phyloP scores from a whole-genome alignment of 345 rosid species.

The Syzygium aromaticum region DNA sequence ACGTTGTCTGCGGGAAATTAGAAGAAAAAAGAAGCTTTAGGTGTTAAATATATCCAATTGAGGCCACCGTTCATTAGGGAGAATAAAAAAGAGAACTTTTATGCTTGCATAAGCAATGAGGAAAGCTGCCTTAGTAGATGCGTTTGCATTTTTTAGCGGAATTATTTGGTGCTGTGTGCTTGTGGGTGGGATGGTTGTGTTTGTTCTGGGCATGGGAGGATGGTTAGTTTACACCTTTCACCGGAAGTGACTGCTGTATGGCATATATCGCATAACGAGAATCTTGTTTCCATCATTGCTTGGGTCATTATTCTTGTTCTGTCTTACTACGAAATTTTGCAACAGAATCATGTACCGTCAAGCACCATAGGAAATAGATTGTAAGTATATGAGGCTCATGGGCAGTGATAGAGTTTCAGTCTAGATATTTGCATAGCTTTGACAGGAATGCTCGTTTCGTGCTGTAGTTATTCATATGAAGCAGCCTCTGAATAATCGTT shows the following conservation, averaged over 20 bases:
- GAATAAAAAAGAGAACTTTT: not conserved
- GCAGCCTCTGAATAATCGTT: conserved; percentile 47
- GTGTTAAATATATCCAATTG: not conserved
- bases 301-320: not conserved
- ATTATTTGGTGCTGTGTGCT: not conserved
- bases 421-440: conserved; percentile 2
- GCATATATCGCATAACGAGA: not conserved
- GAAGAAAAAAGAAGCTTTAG: not conserved
- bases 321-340: not conserved
- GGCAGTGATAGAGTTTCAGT: not conserved
- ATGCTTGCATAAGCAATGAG: not conserved
- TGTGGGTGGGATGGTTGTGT: not conserved
- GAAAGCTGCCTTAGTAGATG: not conserved
- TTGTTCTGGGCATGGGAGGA: not conserved
- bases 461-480: conserved; percentile 48
- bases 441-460: conserved; percentile 8
- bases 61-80: not conserved
- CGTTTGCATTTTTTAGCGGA: too few species aligned
- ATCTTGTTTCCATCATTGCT: not conserved
- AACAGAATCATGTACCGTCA: not conserved
- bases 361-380: not conserved
- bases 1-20: not conserved
- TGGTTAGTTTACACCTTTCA: not conserved
- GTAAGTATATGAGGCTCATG: not conserved
- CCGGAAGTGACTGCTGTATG: not conserved